phyloP scores from a whole-genome alignment of 2,329 filamentous ascomycete genomes.

The Sporothrix sp. region DNA sequence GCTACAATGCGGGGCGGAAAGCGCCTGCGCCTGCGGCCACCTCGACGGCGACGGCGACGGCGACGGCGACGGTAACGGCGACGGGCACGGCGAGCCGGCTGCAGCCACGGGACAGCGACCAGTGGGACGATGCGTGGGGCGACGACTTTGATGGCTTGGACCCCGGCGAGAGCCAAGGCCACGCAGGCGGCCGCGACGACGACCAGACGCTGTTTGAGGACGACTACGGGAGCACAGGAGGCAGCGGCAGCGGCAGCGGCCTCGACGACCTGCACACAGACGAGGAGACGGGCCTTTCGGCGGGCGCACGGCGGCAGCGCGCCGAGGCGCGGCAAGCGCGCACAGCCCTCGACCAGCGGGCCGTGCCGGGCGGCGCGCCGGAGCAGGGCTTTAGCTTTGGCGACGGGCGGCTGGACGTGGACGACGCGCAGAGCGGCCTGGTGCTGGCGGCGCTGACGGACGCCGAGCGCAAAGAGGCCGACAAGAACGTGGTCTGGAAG shows the following conservation, averaged over 20 bases:
- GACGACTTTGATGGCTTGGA: slow-evolving; percentile 80
- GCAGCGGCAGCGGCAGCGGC: background rate
- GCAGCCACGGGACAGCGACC: slow-evolving; percentile 41
- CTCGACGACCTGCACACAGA: slow-evolving; percentile 69
- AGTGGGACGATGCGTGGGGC: slow-evolving; percentile 63
- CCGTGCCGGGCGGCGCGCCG: slow-evolving; percentile 40
- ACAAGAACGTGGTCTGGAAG: slow-evolving; percentile 60
- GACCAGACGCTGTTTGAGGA: slow-evolving; percentile 45
- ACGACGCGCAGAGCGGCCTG: background rate
- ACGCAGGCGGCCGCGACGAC: slow-evolving; percentile 44
- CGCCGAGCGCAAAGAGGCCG: slow-evolving; percentile 65
- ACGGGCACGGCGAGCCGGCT: slow-evolving; percentile 27
- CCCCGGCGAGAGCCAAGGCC: slow-evolving; percentile 62
- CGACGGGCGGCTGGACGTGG: background rate
- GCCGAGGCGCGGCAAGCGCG: slow-evolving; percentile 57
- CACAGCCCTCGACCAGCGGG: slow-evolving; percentile 58
- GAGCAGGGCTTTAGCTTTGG: slow-evolving; percentile 1
- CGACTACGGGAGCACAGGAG: background rate
- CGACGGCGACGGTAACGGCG: slow-evolving; percentile 41
- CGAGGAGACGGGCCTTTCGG: slow-evolving; percentile 80
- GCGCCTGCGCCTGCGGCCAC: background rate
- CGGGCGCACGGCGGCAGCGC: slow-evolving; percentile 59
- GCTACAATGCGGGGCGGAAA: too few species aligned
- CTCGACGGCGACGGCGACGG: slow-evolving; percentile 46
- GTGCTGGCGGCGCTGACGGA: slow-evolving; percentile 39